Evolutionary conservation across 306 rosid species (phyloP), one percentile per base, ranked within the genome.

Genomic region (Leucaena leucocephala): DNA sequence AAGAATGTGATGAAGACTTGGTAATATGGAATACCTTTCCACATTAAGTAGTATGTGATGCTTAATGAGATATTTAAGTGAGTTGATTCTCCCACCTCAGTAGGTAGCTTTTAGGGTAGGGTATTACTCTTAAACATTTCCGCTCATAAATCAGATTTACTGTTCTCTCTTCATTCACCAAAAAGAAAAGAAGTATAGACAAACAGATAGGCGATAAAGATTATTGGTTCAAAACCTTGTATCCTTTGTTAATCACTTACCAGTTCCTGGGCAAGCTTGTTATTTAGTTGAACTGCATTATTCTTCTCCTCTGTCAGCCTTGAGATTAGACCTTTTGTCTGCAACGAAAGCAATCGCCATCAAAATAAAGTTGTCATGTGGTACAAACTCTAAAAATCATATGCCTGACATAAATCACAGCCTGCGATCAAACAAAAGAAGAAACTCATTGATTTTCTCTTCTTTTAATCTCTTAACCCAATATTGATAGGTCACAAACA

Each of bases 191-290:
- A 57, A 36, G 14, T 52, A 71, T 40, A 76, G 38, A 84, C 22
- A 80, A 13, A 76, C 21, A 66, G 33, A 69, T 35, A 10, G 70
- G 59, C 27, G 45, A 68, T 55, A 16, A 40, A 57, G 70, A 40
- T 62, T 69, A 63, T 76, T 65, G 11, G 39, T 13, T 44, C 45
- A 46, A 69, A 69, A 49, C 27, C 22, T 34, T 1, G 57, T 8
- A 34, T 62, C 36, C 72, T 44, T 43, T 33, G 66, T 74, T 52
- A 70, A 81, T 64, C 27, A 71, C 92, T 88, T 76, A 94, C 98
- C 97, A 92, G 82, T 89, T 94, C 98, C 80, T 94, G 97, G 45
- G 90, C 92, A 44, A 91, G 90, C 89, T 81, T 89, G 88, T 48
- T 92, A 71, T 82, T 85, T 88, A 84, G 90, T 88, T 86, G 94